A percentile compares a stretch with the other conserved stretches of the same genome.
phyloP scores from a whole-genome alignment of 148 eudicot species.

The Persicaria tinctoria region DNA sequence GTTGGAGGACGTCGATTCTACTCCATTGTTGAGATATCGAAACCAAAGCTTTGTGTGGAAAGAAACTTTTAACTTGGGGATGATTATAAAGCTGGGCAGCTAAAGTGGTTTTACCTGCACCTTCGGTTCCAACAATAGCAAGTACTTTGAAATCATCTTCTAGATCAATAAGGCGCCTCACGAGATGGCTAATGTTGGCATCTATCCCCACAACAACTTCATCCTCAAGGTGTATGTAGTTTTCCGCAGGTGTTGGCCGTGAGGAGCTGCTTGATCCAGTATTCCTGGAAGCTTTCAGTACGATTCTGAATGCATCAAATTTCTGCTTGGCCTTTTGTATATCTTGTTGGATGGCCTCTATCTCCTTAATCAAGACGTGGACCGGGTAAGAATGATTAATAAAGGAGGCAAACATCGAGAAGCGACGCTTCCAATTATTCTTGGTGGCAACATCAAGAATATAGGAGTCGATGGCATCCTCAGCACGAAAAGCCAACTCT shows the following conservation, averaged over 20 bases:
- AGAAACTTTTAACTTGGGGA: neutral
- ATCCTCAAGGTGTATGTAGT: conserved; percentile 1
- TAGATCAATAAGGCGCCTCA: neutral
- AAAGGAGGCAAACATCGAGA: neutral
- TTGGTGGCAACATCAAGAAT: neutral
- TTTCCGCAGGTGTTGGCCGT: neutral
- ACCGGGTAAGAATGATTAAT: neutral
- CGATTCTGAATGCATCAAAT: neutral
- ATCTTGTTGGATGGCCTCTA: neutral
- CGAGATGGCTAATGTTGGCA: neutral
- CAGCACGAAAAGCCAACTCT: no score
- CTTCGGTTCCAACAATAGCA: neutral
- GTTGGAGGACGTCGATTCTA: no score
- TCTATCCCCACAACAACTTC: neutral
- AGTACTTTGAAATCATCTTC: neutral
- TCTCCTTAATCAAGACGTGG: neutral
- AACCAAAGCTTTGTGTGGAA: neutral
- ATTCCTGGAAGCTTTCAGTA: neutral
- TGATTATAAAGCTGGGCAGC: no score
- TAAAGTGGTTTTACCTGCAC: conserved; percentile 1
- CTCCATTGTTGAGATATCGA: neutral
- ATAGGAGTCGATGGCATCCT: neutral
- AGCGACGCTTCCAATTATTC: neutral
- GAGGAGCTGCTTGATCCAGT: neutral
- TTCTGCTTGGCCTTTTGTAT: neutral